Percentiles rank a stretch among this genome's conserved stretches.
Conservation (phyloP, 306 rosid genomes). For the Dalbergia cochinchinensis region DNA sequence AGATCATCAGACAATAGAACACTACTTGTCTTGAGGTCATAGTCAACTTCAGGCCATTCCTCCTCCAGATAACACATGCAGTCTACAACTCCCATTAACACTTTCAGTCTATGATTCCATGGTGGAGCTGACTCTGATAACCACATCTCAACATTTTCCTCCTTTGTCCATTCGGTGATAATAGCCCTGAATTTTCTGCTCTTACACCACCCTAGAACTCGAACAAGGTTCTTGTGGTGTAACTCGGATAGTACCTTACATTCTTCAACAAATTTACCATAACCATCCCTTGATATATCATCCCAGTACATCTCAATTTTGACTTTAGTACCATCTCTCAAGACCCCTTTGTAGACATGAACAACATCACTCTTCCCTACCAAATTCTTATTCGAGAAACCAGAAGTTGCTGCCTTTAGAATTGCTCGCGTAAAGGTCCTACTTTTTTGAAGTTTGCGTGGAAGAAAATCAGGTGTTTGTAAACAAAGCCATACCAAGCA, state of each 20-base stretch:
- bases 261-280: conserved; percentile 54
- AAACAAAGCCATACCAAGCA: conserved; percentile 67
- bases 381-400: conserved; percentile 58
- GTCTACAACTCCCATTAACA: conserved; percentile 62
- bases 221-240: conserved; percentile 63
- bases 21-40: conserved; percentile 67
- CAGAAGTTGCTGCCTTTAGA: conserved; percentile 65
- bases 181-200: conserved; percentile 62
- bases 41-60: conserved; percentile 74
- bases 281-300: conserved; percentile 50
- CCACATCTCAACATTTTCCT: conserved; percentile 63
- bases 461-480: conserved; percentile 72
- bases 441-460: conserved; percentile 51
- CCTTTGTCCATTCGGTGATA: conserved; percentile 62
- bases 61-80: conserved; percentile 66
- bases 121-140: conserved; percentile 53
- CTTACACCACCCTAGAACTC: conserved; percentile 71
- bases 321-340: conserved; percentile 66
- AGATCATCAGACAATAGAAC: conserved; percentile 55
- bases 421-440: conserved; percentile 59
- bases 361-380: conserved; percentile 65
- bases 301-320: conserved; percentile 70
- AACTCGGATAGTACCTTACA: conserved; percentile 60
- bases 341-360: conserved; percentile 64
- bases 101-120: conserved; percentile 69